These are phyloP conservation scores for Xylaria sp. DNA, from an alignment of 2,329 filamentous ascomycete genomes.

Conservation along the genomic window DNA sequence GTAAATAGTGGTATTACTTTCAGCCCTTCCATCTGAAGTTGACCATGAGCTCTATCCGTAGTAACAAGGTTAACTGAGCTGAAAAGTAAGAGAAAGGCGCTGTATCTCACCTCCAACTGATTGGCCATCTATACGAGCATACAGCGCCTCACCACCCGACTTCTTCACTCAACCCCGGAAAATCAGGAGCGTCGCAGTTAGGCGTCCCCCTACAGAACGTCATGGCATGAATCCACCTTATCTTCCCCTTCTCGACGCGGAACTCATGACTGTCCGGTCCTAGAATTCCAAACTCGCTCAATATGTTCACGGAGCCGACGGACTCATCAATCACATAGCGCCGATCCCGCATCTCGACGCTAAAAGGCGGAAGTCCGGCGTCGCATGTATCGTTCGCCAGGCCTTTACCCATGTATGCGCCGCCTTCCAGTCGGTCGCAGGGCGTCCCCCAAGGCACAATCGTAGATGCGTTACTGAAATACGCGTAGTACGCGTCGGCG, in stretches of 20 bases:
- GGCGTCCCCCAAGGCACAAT: conserved; percentile 51
- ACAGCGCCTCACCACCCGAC: conserved; percentile 29
- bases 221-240: conserved; percentile 40
- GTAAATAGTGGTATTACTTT: too few relatives aligned
- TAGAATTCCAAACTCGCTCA: conserved; percentile 37
- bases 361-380: conserved; percentile 34
- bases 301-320: conserved; percentile 31
- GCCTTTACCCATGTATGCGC: conserved; percentile 44
- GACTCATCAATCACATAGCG: conserved; percentile 38
- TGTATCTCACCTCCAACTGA: not conserved
- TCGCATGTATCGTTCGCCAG: conserved; percentile 45
- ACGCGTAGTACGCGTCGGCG: conserved; percentile 50
- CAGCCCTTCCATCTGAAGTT: too few relatives aligned
- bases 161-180: conserved; percentile 34
- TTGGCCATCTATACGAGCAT: not conserved
- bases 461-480: conserved; percentile 44
- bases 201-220: conserved; percentile 32
- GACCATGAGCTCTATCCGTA: too few relatives aligned
- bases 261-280: conserved; percentile 39
- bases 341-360: conserved; percentile 35
- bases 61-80: not conserved
- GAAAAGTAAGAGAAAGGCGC: not conserved
- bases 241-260: conserved; percentile 33
- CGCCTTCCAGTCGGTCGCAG: conserved; percentile 48
- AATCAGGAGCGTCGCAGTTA: conserved; percentile 33